Evolutionary conservation across 306 rosid genomes (phyloP).

Genomic region (Arachis hypogaea): DNA sequence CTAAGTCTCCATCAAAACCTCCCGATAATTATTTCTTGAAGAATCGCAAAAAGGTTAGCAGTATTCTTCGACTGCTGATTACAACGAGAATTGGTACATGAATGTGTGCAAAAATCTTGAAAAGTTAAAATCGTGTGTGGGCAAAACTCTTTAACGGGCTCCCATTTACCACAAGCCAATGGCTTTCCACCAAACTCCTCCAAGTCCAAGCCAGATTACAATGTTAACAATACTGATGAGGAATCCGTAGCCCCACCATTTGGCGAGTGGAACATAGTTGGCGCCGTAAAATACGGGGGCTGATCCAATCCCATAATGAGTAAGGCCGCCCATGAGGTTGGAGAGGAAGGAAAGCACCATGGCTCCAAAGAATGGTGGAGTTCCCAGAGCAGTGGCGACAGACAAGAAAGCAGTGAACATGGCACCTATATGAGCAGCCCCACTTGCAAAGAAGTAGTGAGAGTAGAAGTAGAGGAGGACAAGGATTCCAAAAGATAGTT

Average conservation of each 20-base stretch:
- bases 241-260: conserved; percentile 99
- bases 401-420: conserved; percentile 99
- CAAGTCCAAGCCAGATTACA: conserved; percentile 90
- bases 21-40: conserved; percentile 52
- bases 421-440: conserved; percentile 99
- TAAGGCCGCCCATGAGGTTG: conserved; percentile 97
- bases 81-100: conserved; percentile 34
- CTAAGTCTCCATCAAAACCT: conserved; percentile 48
- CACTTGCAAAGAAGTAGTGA: conserved; percentile 99
- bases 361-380: conserved; percentile 91
- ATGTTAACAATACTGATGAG: conserved; percentile 77
- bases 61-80: conserved; percentile 48
- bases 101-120: conserved; percentile 39
- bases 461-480: conserved; percentile 97
- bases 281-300: conserved; percentile 98
- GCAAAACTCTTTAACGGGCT: conserved; percentile 37
- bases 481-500: conserved; percentile 85
- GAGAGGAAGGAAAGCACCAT: conserved; percentile 92
- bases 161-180: conserved; percentile 84
- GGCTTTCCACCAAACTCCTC: conserved; percentile 94
- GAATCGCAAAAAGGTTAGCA: conserved; percentile 42
- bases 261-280: conserved; percentile 86
- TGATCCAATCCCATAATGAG: conserved; percentile 98
- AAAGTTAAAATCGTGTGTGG: conserved; percentile 17
- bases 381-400: conserved; percentile 96